A percentile compares a stretch with the other conserved stretches of the same genome.
phyloP scores from a whole-genome alignment of 768 basidiomycete species.

The Mrakia hoshinonis region DNA sequence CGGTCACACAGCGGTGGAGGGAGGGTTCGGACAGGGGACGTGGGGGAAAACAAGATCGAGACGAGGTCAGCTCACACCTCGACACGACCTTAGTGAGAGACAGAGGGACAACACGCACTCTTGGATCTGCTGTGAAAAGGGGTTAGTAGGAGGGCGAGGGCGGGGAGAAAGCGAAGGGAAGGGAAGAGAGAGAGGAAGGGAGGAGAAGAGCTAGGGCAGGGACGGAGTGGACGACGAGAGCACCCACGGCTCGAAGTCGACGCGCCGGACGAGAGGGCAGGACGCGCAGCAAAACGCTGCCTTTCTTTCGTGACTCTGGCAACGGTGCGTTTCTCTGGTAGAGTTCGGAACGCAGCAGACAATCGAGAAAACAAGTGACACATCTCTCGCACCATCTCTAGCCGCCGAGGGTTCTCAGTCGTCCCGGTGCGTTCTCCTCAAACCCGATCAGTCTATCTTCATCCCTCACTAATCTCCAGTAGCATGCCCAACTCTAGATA shows the following conservation, averaged over 20 bases:
- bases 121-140: not conserved
- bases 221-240: not conserved
- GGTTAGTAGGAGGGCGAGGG: not conserved
- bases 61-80: not conserved
- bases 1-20: not conserved
- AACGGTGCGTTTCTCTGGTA: too few species aligned
- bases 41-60: not conserved
- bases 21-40: not conserved
- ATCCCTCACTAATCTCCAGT: not conserved
- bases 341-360: too few species aligned
- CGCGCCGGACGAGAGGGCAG: not conserved
- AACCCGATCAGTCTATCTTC: too few species aligned
- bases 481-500: not conserved
- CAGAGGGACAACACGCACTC: not conserved
- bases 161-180: not conserved
- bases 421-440: too few species aligned
- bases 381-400: too few species aligned
- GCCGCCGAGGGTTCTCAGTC: too few species aligned
- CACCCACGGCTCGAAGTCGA: not conserved
- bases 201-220: not conserved
- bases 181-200: not conserved
- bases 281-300: not conserved
- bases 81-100: not conserved
- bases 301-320: too few species aligned
- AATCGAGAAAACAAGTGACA: too few species aligned